Base-by-base conservation (phyloP, 495 filamentous ascomycete genomes). In the Pyrenula massariospora region DNA sequence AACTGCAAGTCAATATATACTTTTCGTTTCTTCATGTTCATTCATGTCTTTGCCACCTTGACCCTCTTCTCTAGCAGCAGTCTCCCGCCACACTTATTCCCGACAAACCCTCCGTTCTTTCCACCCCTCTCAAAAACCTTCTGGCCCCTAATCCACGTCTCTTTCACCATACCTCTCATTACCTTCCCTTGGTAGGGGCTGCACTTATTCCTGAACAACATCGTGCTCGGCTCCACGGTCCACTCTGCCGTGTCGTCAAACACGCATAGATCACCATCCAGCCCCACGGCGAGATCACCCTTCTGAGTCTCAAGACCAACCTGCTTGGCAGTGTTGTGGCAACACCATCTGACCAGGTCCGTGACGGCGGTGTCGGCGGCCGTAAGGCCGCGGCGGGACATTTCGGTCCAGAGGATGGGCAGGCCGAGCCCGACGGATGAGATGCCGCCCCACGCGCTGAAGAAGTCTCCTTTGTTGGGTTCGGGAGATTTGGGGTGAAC, bases 121-220 rank as follows among this genome's bases (percentile, higher is more conserved):
- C 31, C 63, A 21, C 42, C 57, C 21, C 79, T 70, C 50, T 80
- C 77, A 67, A 86, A 96, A 24, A 97, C 79, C 66, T 79, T 85
- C 59, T 72, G 70, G 1, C 93, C 93, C 31, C 92, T 75, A 49
- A 98, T 65, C 89, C 89, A 97, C 10, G 93, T 96, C 77, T 96
- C 90, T 54, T 73, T 78, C 12, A 96, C 92, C 59, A 88, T 79
- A 0, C 93, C 93, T 56, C 74, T 79, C 65, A 98, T 82, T 3
- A 68, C 79, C 61, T 83, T 85, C 22, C 90, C 89, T 70, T 96
- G 87, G 74, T 96, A 98, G 1, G 93, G 93, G 22, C 83, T 88
- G 73, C 89, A 88, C 69, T 95, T 94, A 68, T 98, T 97, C 62
- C 91, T 82, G 80, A 95, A 98, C 48, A 93, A 78, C 92, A 98